Evolutionary conservation across 1,139 yeast genomes (phyloP).

Genomic region (Sugiyamaella grinbergsii): DNA sequence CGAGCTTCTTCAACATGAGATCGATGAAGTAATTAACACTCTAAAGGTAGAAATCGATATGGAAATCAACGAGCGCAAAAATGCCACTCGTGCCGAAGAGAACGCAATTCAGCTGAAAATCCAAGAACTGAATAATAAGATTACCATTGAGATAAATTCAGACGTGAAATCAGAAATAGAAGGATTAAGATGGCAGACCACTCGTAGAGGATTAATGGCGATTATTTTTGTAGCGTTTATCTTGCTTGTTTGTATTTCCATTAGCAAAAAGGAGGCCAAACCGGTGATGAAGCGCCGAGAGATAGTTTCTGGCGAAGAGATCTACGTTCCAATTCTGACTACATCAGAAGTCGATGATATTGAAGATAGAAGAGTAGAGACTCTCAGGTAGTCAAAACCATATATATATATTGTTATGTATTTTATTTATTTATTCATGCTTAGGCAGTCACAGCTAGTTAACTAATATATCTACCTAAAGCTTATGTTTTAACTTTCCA

Average conservation of each 20-base stretch:
- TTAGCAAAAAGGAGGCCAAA: constrained; percentile 44
- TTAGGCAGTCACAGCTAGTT: no score
- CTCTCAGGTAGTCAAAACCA: constrained; percentile 16
- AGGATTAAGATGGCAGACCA: constrained; percentile 87
- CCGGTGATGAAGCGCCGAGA: constrained; percentile 35
- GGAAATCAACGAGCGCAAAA: constrained; percentile 82
- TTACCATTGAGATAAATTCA: constrained; percentile 77
- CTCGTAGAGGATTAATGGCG: constrained; percentile 79
- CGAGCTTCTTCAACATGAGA: constrained; percentile 75
- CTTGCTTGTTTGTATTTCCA: constrained; percentile 53
- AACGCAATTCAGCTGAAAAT: constrained; percentile 68
- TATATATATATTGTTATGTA: neutral
- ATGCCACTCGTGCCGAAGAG: constrained; percentile 77
- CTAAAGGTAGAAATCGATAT: constrained; percentile 76
- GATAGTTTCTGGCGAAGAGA: constrained; percentile 35
- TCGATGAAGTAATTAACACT: constrained; percentile 68
- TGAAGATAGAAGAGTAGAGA: constrained; percentile 36
- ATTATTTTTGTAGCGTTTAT: constrained; percentile 53
- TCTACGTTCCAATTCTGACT: constrained; percentile 37
- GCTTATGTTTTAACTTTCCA: constrained; percentile 63
- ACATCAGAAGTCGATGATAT: constrained; percentile 36
- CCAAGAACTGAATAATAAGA: constrained; percentile 84
- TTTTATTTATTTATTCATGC: neutral
- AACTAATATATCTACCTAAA: constrained; percentile 39
- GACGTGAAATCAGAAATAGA: constrained; percentile 87